These are phyloP conservation scores for Begonia loranthoides DNA, from an alignment of 306 rosid genomes.

Conservation along the genomic window DNA sequence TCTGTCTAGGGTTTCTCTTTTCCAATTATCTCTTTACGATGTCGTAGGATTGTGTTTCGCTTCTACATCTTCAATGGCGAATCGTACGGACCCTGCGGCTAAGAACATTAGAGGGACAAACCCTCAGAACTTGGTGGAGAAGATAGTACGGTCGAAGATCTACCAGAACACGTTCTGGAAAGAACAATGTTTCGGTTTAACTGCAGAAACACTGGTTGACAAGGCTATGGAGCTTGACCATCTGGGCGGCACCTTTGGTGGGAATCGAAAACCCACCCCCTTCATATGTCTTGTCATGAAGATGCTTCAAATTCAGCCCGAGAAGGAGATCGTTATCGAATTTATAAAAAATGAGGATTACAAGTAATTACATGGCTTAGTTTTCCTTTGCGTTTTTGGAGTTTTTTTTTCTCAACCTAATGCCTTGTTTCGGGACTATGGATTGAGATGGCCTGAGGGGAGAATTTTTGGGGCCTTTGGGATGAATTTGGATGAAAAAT, in stretches of 20 bases:
- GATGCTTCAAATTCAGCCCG: conserved; percentile 98
- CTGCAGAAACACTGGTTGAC: conserved; percentile 93
- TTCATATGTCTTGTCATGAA: conserved; percentile 94
- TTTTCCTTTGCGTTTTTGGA: too few species aligned
- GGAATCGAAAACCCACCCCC: conserved; percentile 86
- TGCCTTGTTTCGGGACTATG: too few species aligned
- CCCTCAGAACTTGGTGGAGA: conserved; percentile 92
- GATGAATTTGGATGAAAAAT: too few species aligned
- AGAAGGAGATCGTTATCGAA: conserved; percentile 95
- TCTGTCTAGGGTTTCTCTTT: background rate
- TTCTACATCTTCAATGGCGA: conserved; percentile 41
- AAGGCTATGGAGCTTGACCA: conserved; percentile 98
- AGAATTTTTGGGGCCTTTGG: too few species aligned
- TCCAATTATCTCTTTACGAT: background rate
- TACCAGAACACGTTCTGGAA: conserved; percentile 91
- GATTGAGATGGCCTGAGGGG: too few species aligned
- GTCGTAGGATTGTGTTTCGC: background rate
- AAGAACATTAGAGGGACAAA: conserved; percentile 90
- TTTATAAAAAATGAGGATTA: conserved; percentile 89
- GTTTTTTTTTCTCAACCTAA: too few species aligned
- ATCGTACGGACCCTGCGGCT: conserved; percentile 92
- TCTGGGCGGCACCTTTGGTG: conserved; percentile 87
- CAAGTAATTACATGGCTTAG: conserved; percentile 27
- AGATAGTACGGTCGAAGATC: conserved; percentile 86
- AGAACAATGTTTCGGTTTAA: conserved; percentile 93